These are phyloP conservation scores for Paraglomus brasilianum DNA, from an alignment of 192 early-diverging fungal species.

Conservation along the genomic window DNA sequence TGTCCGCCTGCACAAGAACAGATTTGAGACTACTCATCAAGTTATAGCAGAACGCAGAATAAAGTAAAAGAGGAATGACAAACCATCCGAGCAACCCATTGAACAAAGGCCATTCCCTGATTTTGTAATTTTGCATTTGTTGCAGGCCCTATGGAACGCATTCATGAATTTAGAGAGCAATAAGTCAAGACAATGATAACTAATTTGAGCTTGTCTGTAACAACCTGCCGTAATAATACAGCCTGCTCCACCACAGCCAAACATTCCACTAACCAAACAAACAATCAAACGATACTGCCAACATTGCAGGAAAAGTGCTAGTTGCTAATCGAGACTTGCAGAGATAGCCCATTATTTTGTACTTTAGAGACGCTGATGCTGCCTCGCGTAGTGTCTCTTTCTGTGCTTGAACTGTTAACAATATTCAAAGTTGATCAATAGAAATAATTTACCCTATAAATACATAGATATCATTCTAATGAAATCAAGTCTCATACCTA, in stretches of 20 bases:
- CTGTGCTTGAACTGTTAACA: conserved; percentile 30
- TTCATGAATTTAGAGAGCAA: background rate
- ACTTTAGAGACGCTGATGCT: conserved; percentile 58
- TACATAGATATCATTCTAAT: background rate
- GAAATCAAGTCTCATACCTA: conserved; percentile 26
- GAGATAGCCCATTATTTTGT: conserved; percentile 60
- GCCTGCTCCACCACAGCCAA: no score
- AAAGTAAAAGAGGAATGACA: background rate
- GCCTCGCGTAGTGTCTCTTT: conserved; percentile 38
- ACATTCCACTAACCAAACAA: conserved; percentile 59
- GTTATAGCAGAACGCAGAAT: background rate
- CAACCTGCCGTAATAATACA: no score
- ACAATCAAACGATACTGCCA: conserved; percentile 77
- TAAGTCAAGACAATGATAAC: background rate
- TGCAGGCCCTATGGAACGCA: conserved; percentile 47
- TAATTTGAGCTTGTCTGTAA: no score
- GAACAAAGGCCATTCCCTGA: conserved; percentile 79
- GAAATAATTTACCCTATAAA: background rate
- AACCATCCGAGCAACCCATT: conserved; percentile 85
- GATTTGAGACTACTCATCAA: no score
- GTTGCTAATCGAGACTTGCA: conserved; percentile 65
- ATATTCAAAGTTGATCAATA: background rate
- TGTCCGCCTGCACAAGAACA: conserved; percentile 17
- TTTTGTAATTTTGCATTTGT: conserved; percentile 68
- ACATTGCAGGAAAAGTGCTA: conserved; percentile 64